These are phyloP conservation scores for Wickerhamomyces bovis DNA, from an alignment of 805 yeast species.

Conservation along the genomic window DNA sequence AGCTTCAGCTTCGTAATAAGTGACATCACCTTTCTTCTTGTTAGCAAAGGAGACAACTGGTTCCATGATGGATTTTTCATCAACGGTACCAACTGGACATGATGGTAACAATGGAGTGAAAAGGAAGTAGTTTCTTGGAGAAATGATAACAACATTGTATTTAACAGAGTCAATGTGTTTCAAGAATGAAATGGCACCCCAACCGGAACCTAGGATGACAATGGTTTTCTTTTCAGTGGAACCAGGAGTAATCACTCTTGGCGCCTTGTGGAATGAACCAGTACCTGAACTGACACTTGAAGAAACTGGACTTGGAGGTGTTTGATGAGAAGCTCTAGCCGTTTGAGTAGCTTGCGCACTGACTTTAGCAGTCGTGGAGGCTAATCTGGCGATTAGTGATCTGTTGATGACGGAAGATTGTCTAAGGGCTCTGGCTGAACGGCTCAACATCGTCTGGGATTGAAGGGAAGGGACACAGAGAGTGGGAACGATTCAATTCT, in stretches of 20 bases:
- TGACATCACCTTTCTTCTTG: conserved; percentile 67
- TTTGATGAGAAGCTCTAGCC: not conserved
- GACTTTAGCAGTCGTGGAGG: not conserved
- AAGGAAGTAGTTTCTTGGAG: conserved; percentile 90
- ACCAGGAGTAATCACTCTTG: conserved; percentile 38
- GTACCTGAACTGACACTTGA: conserved; percentile 27
- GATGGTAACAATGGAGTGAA: conserved; percentile 93
- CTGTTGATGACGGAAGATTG: not conserved
- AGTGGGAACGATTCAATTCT: too few relatives aligned
- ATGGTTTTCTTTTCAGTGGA: conserved; percentile 33
- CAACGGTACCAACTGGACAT: conserved; percentile 87
- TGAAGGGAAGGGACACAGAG: not conserved
- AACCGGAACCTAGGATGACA: conserved; percentile 81
- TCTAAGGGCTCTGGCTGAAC: not conserved
- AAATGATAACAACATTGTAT: conserved; percentile 83
- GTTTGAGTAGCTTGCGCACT: not conserved
- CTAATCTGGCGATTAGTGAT: not conserved
- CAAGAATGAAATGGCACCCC: conserved; percentile 89
- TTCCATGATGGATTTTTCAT: conserved; percentile 88
- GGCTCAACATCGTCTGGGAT: not conserved
- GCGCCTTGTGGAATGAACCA: conserved; percentile 33
- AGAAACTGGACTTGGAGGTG: not conserved
- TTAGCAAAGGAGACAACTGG: conserved; percentile 87
- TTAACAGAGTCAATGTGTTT: conserved; percentile 79
- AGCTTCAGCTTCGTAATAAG: conserved; percentile 87